phyloP scores from a whole-genome alignment of 1,284 basidiomycete genomes.

The Trichosporon inkin region DNA sequence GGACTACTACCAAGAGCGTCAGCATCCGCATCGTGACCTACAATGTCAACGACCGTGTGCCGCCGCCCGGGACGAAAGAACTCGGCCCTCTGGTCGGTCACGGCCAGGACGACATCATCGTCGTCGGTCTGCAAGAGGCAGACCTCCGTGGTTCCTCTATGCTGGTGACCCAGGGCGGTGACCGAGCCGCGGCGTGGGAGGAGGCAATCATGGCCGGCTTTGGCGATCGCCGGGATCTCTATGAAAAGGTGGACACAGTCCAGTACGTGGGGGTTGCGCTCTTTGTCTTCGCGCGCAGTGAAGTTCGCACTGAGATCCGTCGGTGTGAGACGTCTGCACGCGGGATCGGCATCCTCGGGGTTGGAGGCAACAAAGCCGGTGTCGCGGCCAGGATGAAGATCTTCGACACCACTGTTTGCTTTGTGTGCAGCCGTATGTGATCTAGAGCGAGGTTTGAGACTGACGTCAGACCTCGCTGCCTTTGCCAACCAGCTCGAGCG shows the following conservation, averaged over 20 bases:
- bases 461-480: constrained; percentile 54
- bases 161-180: constrained; percentile 37
- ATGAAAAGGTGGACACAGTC: constrained; percentile 34
- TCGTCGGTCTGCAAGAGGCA: constrained; percentile 45
- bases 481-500: constrained; percentile 55
- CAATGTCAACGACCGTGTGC: constrained; percentile 46
- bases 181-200: constrained; percentile 58
- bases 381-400: constrained; percentile 48
- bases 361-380: constrained; percentile 45
- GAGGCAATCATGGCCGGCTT: constrained; percentile 53
- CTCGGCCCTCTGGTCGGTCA: constrained; percentile 32
- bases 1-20: constrained; percentile 27
- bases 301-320: constrained; percentile 33
- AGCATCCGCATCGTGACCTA: constrained; percentile 43
- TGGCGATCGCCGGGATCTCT: constrained; percentile 47
- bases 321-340: constrained; percentile 33
- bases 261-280: constrained; percentile 53
- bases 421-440: constrained; percentile 58
- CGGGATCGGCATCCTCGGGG: constrained; percentile 43
- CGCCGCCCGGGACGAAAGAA: constrained; percentile 40
- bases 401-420: constrained; percentile 52
- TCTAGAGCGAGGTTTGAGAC: neutral
- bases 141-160: constrained; percentile 41
- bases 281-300: constrained; percentile 54
- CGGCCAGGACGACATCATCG: constrained; percentile 42